Evolutionary conservation across 225 moss, liverwort and hornwort genomes (phyloP), one percentile per base, ranked within the genome.

Genomic region (Neckera pumila): DNA sequence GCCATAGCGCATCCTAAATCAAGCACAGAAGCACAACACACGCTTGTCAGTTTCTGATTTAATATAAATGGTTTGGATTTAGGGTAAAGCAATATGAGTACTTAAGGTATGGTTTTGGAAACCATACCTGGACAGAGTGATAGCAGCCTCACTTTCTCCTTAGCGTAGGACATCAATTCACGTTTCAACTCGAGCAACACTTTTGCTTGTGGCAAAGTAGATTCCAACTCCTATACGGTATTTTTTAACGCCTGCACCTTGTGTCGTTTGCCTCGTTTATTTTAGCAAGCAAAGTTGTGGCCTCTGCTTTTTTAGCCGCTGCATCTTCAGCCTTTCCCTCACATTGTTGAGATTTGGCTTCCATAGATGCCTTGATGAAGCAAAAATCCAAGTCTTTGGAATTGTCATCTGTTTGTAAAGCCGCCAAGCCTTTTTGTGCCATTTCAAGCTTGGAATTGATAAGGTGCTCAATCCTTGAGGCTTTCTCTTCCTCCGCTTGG

Each of bases 111-210:
- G 45, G 45, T 47, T 47, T 47, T 47, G 47, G 47, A 47, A 47
- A 47, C 47, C 7, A 47, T 67, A 70, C 13, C 7, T 40, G 7
- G 13, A 40, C 40, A 40, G 14, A 70, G 70, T 14, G 6, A 23
- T 12, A 40, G 40, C 6, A 70, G 2, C 14, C 22, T 67, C n/a
- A 67, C 67, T 40, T 25, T 40, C 7, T 7, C 25, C 25, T 13
- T 14, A 25, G 69, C 34, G 0, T 0, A 1, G 1, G 25, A 25
- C 3, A 71, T 8, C 5, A 1, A 40, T 8, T 71, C 8, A 12
- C 22, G 47, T 47, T 47, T 47, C 47, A 9, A 8, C 7, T 47
- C 47, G 9, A 47, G 47, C 9, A 47, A 9, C 7, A 47, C 7
- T 47, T 9, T 47, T 67, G 14, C 21, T 71, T 71, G 40, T 8